A percentile compares a stretch with the other conserved stretches of the same genome.
Conservation (phyloP, 2,329 filamentous ascomycete genomes). For the Didymella keratinophila region DNA sequence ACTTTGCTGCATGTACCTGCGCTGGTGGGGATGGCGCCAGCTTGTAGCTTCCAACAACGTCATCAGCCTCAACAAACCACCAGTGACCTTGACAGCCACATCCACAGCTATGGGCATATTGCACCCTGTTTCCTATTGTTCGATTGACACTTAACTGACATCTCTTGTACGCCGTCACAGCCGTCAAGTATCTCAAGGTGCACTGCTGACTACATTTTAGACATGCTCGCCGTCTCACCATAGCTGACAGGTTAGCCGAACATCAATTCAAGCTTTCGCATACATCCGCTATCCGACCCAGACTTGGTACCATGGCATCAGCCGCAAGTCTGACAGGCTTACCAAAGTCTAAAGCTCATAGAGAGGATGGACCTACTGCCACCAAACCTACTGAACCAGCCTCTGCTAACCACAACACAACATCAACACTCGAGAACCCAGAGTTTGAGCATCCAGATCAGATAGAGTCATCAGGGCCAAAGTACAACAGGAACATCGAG, state of each 20-base stretch:
- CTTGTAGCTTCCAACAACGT: constrained; percentile 16
- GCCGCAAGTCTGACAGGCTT: constrained; percentile 39
- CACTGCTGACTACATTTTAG: constrained; percentile 14
- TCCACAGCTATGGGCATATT: background rate
- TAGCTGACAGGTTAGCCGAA: constrained; percentile 4
- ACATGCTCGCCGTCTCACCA: constrained; percentile 13
- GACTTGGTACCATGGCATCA: constrained; percentile 34
- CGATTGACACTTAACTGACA: background rate
- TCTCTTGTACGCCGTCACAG: constrained; percentile 12
- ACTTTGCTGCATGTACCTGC: constrained; percentile 1
- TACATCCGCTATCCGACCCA: constrained; percentile 11
- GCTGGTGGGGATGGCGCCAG: constrained; percentile 9
- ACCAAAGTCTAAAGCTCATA: constrained; percentile 41
- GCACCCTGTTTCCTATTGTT: background rate
- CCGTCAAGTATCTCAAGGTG: constrained; percentile 9
- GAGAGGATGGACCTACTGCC: constrained; percentile 12
- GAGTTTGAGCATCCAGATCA: constrained; percentile 42
- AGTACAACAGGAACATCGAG: constrained; percentile 38
- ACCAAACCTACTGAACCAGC: constrained; percentile 16
- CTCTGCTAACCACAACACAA: background rate
- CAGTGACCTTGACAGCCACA: background rate
- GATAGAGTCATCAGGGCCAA: constrained; percentile 33
- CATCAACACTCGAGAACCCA: constrained; percentile 18
- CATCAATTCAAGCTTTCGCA: constrained; percentile 16
- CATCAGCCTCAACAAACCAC: constrained; percentile 25